phyloP scores from a whole-genome alignment of 2,329 filamentous ascomycete species.

The Westerdykella aurantiaca region DNA sequence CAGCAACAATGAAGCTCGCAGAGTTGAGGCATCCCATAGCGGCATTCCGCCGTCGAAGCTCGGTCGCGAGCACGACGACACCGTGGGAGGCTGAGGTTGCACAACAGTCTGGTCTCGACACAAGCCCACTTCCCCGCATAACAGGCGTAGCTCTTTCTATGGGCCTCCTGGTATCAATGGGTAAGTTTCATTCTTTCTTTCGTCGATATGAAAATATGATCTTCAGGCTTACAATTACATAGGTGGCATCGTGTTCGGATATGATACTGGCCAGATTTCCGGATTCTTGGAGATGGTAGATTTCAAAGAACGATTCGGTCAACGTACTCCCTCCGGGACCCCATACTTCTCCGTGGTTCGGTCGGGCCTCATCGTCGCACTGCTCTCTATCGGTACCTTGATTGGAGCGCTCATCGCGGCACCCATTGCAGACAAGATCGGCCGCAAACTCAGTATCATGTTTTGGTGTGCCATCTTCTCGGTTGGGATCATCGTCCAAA shows the following conservation, averaged over 20 bases:
- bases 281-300: constrained; percentile 29
- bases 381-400: constrained; percentile 66
- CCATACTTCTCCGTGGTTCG: constrained; percentile 25
- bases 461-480: constrained; percentile 55
- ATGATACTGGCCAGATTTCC: constrained; percentile 27
- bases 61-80: no score
- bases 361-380: constrained; percentile 25
- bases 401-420: constrained; percentile 58
- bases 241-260: constrained; percentile 30
- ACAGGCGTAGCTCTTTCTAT: constrained; percentile 18
- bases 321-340: constrained; percentile 12
- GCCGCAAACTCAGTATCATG: constrained; percentile 56
- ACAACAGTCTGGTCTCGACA: no score
- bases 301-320: constrained; percentile 20
- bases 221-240: background rate
- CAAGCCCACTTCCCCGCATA: constrained; percentile 15
- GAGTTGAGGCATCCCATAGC: no score
- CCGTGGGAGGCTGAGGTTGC: no score
- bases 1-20: no score
- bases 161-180: constrained; percentile 29
- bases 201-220: background rate
- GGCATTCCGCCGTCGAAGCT: no score
- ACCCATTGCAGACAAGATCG: constrained; percentile 56
- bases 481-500: constrained; percentile 59
- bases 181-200: constrained; percentile 2